Conservation (phyloP, 2,329 filamentous ascomycete species). For the Clonostachys rosea region DNA sequence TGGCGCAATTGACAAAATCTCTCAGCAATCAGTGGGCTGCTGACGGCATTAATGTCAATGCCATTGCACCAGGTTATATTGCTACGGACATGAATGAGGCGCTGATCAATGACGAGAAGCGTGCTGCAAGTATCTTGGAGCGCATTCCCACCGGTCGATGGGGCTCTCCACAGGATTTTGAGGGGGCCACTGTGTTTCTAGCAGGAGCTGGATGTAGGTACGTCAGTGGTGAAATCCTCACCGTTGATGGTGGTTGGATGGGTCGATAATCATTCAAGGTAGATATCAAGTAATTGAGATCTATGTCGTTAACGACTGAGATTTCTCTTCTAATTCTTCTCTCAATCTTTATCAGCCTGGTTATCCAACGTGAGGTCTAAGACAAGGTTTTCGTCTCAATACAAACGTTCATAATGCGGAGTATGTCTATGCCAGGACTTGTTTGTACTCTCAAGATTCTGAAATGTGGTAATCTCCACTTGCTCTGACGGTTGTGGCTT, state of each 20-base stretch:
- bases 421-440: too few relatives aligned
- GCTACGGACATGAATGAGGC: conserved; percentile 82
- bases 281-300: too few relatives aligned
- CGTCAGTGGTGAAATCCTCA: conserved; percentile 70
- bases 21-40: conserved; percentile 74
- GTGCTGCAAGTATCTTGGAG: conserved; percentile 65
- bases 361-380: too few relatives aligned
- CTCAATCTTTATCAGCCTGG: too few relatives aligned
- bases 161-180: conserved; percentile 76
- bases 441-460: too few relatives aligned
- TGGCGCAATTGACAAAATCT: conserved; percentile 73
- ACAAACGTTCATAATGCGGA: too few relatives aligned
- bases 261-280: conserved; percentile 46
- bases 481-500: too few relatives aligned
- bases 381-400: too few relatives aligned
- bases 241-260: conserved; percentile 89
- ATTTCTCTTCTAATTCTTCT: too few relatives aligned
- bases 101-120: conserved; percentile 60
- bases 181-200: conserved; percentile 68
- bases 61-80: conserved; percentile 78
- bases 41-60: conserved; percentile 72
- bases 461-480: too few relatives aligned
- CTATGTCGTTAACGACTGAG: too few relatives aligned
- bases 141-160: conserved; percentile 75
- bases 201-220: conserved; percentile 68